phyloP scores from a whole-genome alignment of 352 stramenopile species.

The Globisporangium parvum region DNA sequence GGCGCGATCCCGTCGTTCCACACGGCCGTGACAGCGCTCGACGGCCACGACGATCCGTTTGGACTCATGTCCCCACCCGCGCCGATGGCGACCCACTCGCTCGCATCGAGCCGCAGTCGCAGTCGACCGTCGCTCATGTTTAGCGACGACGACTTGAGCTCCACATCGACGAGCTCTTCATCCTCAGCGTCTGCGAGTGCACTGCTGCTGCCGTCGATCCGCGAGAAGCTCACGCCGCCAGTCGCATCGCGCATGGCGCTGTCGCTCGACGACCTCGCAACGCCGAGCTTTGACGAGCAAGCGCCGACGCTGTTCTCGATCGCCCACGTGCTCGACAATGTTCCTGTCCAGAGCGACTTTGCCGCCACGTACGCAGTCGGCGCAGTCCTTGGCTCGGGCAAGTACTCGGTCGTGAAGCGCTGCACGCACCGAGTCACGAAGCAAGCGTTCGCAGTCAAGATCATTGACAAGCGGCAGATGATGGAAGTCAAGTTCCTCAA shows the following conservation, averaged over 20 bases:
- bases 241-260: conserved; percentile 51
- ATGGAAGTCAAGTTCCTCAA: conserved; percentile 77
- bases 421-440: conserved; percentile 30
- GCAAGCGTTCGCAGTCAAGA: conserved; percentile 61
- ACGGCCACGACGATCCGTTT: conserved; percentile 18
- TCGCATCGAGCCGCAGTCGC: not conserved
- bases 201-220: conserved; percentile 44
- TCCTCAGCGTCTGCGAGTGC: conserved; percentile 5
- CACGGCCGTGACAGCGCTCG: conserved; percentile 16
- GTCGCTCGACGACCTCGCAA: conserved; percentile 48
- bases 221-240: conserved; percentile 53
- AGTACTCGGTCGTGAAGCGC: conserved; percentile 75
- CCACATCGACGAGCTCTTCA: conserved; percentile 24
- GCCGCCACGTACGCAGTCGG: conserved; percentile 47
- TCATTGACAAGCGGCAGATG: conserved; percentile 83
- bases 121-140: conserved; percentile 56
- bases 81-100: not conserved
- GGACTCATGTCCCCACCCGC: not conserved
- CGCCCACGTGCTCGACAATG: conserved; percentile 48
- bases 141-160: conserved; percentile 44
- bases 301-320: conserved; percentile 62
- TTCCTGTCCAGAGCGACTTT: conserved; percentile 58
- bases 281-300: conserved; percentile 24
- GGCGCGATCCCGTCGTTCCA: conserved; percentile 10
- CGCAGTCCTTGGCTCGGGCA: conserved; percentile 56